Evolutionary conservation across 83 land plant genomes (phyloP).

Genomic region (Picea engelmannii): DNA sequence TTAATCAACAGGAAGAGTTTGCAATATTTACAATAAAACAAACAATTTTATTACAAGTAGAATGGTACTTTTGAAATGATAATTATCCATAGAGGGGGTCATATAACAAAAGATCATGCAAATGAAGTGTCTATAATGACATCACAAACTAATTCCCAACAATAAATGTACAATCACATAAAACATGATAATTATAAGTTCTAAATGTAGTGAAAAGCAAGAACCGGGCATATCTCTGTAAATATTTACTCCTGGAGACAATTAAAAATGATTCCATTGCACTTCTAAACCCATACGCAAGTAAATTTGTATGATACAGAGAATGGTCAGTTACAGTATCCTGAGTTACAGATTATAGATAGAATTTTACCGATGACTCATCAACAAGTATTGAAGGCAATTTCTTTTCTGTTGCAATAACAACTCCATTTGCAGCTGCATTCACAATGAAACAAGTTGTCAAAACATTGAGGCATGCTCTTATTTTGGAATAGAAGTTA

Average conservation of each 20-base stretch:
- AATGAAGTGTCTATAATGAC: not conserved
- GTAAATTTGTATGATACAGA: not conserved
- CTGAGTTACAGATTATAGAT: not conserved
- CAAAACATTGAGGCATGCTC: not conserved
- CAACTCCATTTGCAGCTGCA: conserved; percentile 99
- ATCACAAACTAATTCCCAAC: not conserved
- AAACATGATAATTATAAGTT: not conserved
- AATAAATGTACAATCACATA: not conserved
- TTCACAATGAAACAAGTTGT: not conserved
- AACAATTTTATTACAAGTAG: not conserved
- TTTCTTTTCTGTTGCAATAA: conserved; percentile 99
- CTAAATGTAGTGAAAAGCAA: not conserved
- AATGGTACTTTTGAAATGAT: not conserved
- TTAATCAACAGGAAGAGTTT: not conserved
- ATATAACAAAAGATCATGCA: not conserved
- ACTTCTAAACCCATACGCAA: not conserved
- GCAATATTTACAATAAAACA: conserved; percentile 2
- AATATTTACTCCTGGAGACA: not conserved
- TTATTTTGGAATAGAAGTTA: not conserved
- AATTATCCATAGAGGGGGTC: not conserved
- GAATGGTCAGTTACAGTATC: not conserved
- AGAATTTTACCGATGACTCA: conserved; percentile 82
- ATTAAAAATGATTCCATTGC: not conserved
- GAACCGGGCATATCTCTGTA: not conserved
- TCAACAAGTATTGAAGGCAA: conserved; percentile 97